Evolutionary conservation across 2,329 filamentous ascomycete species (phyloP), one percentile per base, ranked within the genome.

Genomic region (Aspergillus piperis): DNA sequence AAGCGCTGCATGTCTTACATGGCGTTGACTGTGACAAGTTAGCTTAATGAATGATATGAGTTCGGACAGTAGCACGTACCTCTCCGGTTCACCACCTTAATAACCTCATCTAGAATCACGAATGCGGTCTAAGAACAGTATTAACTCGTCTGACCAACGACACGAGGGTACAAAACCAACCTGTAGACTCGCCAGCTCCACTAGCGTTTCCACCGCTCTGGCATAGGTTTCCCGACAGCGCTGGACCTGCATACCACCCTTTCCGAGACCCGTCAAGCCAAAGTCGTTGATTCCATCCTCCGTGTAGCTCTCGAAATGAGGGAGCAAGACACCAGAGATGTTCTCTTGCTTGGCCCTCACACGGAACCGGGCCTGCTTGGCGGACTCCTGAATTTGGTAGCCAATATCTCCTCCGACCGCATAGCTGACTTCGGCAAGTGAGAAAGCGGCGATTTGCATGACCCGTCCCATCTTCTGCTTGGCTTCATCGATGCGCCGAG

Each of bases 381-480:
- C 95, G 1, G 92, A 96, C 78, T 99, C 95, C 75, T 97, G 93
- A 68, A 99, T 91, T 80, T 99, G 95, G 80, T 96, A 99, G 63
- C 90, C 90, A 70, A 99, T 96, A 72, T 96, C 91, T 71, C 94
- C 92, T 64, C 95, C 95, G 27, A 97, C 92, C 25, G 95, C 95
- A 73, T 99, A 99, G 52, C 92, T 96, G 59, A 99, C 95, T 81
- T 98, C 95, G 62, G 95, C 95, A 17, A 99, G 85, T 47, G 94
- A 98, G 80, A 99, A 98, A 49, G 95, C 93, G 42, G 95, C 95
- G 73, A 99, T 96, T 78, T 98, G 94, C 95, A 99, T 99, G 39
- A 99, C 95, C 36, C 94, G 87, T 60, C 95, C 95, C 94, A 99
- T 99, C 83, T 99, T 99, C 70, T 93, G 90, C 80, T 99, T 99